phyloP scores from a whole-genome alignment of 306 rosid genomes.

The Luffa acutangula region DNA sequence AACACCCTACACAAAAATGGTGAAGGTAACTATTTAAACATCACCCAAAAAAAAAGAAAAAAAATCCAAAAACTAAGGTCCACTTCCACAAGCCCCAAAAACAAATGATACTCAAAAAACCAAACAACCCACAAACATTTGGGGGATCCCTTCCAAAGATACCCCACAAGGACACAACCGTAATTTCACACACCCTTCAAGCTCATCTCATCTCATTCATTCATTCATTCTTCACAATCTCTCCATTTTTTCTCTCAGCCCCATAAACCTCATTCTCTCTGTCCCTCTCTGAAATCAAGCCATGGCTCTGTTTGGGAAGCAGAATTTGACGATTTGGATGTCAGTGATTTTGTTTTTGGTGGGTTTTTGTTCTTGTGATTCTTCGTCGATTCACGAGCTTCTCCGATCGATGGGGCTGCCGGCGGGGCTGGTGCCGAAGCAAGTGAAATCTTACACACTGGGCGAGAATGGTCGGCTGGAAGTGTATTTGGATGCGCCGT shows the following conservation, averaged over 20 bases:
- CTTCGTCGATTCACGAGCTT: slow-evolving; percentile 55
- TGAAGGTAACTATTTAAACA: neutral
- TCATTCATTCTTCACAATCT: slow-evolving; percentile 12
- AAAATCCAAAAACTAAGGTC: neutral
- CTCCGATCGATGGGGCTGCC: slow-evolving; percentile 74
- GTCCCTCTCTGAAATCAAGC: neutral
- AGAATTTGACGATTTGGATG: neutral
- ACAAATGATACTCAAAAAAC: neutral
- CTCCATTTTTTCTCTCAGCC: neutral
- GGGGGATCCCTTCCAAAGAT: neutral
- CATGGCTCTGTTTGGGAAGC: neutral
- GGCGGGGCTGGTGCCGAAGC: slow-evolving; percentile 69
- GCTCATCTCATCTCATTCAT: neutral
- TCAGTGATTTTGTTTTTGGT: neutral
- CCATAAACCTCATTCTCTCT: neutral
- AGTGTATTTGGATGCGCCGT: slow-evolving; percentile 66
- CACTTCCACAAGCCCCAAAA: neutral
- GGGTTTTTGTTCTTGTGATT: neutral
- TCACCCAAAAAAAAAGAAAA: neutral
- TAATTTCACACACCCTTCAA: slow-evolving; percentile 1
- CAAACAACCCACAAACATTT: neutral
- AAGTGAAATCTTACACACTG: slow-evolving; percentile 55
- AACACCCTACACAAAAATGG: neutral
- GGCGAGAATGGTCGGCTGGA: slow-evolving; percentile 50
- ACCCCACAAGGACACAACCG: slow-evolving; percentile 39